A percentile compares a stretch with the other conserved stretches of the same genome.
These are phyloP conservation scores for Narthecium ossifragum DNA, from an alignment of 106 monocot species.

Conservation along the genomic window DNA sequence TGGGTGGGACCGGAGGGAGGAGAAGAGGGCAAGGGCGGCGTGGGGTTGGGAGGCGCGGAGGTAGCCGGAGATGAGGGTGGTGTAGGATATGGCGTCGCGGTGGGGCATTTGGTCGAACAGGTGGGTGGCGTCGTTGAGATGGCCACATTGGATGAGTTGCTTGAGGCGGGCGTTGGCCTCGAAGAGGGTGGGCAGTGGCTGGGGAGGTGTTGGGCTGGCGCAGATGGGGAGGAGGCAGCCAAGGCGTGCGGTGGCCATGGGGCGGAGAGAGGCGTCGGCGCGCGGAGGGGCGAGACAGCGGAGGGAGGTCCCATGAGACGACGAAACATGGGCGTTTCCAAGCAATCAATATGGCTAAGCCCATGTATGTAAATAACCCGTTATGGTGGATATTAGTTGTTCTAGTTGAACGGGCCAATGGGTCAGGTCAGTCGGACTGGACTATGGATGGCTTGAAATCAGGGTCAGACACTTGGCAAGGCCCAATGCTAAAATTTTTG, in stretches of 20 bases:
- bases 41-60: slow-evolving; percentile 20
- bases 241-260: neutral
- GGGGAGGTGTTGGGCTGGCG: neutral
- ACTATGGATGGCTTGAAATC: too few species aligned
- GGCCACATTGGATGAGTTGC: slow-evolving; percentile 21
- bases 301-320: too few species aligned
- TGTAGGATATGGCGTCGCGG: slow-evolving; percentile 49
- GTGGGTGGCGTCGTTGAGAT: slow-evolving; percentile 29
- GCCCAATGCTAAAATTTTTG: too few species aligned
- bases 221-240: neutral
- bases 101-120: slow-evolving; percentile 50
- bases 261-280: neutral
- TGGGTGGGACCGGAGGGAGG: slow-evolving; percentile 1
- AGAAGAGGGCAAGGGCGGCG: slow-evolving; percentile 50
- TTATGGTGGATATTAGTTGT: too few species aligned
- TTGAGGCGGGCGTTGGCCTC: slow-evolving; percentile 34
- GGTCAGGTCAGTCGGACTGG: too few species aligned
- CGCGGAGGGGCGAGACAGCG: neutral
- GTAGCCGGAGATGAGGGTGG: slow-evolving; percentile 65
- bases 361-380: too few species aligned
- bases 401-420: too few species aligned
- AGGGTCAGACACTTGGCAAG: too few species aligned
- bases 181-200: neutral
- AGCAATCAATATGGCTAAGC: too few species aligned
- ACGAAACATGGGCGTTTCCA: too few species aligned